phyloP scores from a whole-genome alignment of 306 rosid species.

The Trifolium subterraneum region DNA sequence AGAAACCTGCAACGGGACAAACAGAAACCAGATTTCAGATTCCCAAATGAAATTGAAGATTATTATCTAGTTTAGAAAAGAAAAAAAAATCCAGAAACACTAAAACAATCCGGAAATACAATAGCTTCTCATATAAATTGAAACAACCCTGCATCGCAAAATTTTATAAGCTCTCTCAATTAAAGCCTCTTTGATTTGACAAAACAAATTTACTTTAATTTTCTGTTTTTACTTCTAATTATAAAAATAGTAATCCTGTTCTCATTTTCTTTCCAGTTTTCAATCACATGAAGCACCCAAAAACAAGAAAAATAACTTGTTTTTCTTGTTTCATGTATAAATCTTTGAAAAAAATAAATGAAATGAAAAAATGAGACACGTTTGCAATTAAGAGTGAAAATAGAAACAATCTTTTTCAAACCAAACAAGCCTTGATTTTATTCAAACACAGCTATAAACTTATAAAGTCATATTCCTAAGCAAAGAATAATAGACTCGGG shows the following conservation, averaged over 20 bases:
- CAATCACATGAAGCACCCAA: not conserved
- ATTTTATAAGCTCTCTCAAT: not conserved
- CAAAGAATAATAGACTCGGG: not conserved
- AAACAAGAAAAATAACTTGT: not conserved
- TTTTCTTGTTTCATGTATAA: not conserved
- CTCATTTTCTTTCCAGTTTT: not conserved
- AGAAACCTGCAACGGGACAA: slow-evolving; percentile 44
- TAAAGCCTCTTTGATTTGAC: not conserved
- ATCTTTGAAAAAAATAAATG: not conserved
- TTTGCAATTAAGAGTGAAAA: not conserved
- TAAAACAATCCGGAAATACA: not conserved
- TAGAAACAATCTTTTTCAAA: not conserved
- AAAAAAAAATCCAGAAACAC: not conserved
- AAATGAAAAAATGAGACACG: not conserved
- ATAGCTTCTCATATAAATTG: not conserved
- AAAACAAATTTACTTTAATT: not conserved
- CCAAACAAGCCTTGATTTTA: not conserved
- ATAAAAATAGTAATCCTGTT: not conserved
- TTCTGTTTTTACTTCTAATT: not conserved
- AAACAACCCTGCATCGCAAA: not conserved
- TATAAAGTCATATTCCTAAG: not conserved
- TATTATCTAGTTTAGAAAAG: not conserved
- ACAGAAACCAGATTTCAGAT: not conserved
- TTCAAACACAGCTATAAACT: not conserved
- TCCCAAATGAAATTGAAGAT: slow-evolving; percentile 20